Evolutionary conservation across 202 grass and related monocot genomes (phyloP).

Genomic region (Setaria italica): DNA sequence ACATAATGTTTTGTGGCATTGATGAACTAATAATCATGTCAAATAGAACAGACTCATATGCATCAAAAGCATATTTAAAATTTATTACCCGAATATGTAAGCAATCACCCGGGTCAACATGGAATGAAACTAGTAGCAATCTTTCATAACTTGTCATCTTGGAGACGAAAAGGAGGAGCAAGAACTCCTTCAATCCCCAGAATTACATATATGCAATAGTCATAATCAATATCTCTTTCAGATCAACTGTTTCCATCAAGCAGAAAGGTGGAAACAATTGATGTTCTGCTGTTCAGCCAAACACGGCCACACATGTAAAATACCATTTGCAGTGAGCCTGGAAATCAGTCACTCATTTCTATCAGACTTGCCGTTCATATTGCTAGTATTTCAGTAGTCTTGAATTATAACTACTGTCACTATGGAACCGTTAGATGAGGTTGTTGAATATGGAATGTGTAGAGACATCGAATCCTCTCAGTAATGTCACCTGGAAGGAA

Average conservation of each 20-base stretch:
- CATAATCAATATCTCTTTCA: background rate
- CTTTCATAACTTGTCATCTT: slow-evolving; percentile 22
- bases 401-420: slow-evolving; percentile 17
- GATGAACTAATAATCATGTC: background rate
- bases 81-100: background rate
- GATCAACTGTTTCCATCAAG: slow-evolving; percentile 28
- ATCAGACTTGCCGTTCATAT: background rate
- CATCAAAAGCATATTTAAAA: no score
- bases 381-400: slow-evolving; percentile 21
- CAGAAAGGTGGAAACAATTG: background rate
- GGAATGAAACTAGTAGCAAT: slow-evolving; percentile 5
- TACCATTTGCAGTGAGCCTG: slow-evolving; percentile 23
- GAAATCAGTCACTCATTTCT: slow-evolving; percentile 6
- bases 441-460: slow-evolving; percentile 61
- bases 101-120: slow-evolving; percentile 19
- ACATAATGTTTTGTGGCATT: no score
- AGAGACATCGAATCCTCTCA: slow-evolving; percentile 77
- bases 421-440: slow-evolving; percentile 20
- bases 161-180: slow-evolving; percentile 26
- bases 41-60: background rate
- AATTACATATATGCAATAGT: slow-evolving; percentile 29
- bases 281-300: slow-evolving; percentile 1
- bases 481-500: slow-evolving; percentile 72
- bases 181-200: slow-evolving; percentile 2
- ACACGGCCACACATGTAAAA: slow-evolving; percentile 10